Percentiles rank a stretch among this genome's conserved stretches.
Conservation (phyloP, 2,329 filamentous ascomycete genomes). For the Thelonectria rubi region DNA sequence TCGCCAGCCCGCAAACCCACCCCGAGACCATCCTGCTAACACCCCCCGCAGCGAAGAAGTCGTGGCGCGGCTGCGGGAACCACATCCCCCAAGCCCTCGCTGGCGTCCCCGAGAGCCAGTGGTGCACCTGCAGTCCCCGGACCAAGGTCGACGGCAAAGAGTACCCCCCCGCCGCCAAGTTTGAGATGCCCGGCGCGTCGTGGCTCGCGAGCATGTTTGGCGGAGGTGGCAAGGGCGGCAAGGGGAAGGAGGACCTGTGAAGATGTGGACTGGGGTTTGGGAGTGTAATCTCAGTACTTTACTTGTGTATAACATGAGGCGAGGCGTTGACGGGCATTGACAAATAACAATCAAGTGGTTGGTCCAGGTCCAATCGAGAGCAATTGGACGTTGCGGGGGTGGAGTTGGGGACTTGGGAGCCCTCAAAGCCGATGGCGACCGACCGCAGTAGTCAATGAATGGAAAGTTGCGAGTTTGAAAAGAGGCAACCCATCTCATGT, state of each 20-base stretch:
- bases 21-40: background rate
- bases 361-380: conserved; percentile 5
- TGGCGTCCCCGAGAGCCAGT: conserved; percentile 54
- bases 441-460: too few relatives aligned
- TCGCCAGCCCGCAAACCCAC: background rate
- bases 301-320: background rate
- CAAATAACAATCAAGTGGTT: conserved; percentile 29
- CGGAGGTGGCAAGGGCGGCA: conserved; percentile 19
- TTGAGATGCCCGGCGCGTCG: conserved; percentile 51
- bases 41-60: conserved; percentile 52
- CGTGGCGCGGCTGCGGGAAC: conserved; percentile 60
- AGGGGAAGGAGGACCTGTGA: conserved; percentile 37
- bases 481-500: too few relatives aligned
- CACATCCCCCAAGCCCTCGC: conserved; percentile 57
- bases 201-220: conserved; percentile 47
- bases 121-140: conserved; percentile 59
- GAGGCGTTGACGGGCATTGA: conserved; percentile 10
- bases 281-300: too few relatives aligned
- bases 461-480: too few relatives aligned
- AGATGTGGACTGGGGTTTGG: background rate
- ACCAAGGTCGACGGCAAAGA: conserved; percentile 54
- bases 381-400: conserved; percentile 2
- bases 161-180: conserved; percentile 56
- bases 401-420: background rate
- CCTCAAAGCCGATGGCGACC: background rate